Evolutionary conservation across 768 basidiomycete genomes (phyloP).

Genomic region (Serendipita sp.): DNA sequence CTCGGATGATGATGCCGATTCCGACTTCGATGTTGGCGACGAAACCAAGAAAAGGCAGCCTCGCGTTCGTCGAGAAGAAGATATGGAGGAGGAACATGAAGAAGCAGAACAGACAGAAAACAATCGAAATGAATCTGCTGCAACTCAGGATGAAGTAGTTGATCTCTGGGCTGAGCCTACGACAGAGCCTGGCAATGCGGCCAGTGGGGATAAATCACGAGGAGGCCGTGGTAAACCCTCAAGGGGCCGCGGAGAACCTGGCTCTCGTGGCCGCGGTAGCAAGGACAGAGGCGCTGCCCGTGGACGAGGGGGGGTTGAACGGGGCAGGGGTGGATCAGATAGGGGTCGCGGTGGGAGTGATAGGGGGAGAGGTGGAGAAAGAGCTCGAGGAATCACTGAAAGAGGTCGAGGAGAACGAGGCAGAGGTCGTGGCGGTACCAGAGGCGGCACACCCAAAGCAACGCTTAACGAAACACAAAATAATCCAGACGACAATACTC

Average conservation of each 20-base stretch:
- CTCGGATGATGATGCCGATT: constrained; percentile 1
- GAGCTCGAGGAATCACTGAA: neutral
- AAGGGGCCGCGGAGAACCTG: neutral
- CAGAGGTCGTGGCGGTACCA: neutral
- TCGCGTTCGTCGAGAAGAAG: neutral
- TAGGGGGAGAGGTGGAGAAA: constrained; percentile 7
- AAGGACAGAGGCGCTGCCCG: neutral
- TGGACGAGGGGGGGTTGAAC: neutral
- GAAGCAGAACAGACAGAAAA: neutral
- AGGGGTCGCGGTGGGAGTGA: neutral
- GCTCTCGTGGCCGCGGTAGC: neutral
- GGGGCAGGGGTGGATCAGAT: neutral
- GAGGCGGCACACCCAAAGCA: neutral
- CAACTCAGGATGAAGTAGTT: neutral
- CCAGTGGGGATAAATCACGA: neutral
- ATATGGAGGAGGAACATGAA: neutral
- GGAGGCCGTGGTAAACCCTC: neutral
- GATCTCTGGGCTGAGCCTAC: constrained; percentile 4
- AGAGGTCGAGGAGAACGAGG: neutral
- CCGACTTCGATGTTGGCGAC: neutral
- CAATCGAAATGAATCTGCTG: neutral
- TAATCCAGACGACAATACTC: neutral
- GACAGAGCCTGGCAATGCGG: neutral
- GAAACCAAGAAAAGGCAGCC: neutral
- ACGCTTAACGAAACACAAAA: neutral